Evolutionary conservation across 2,329 filamentous ascomycete genomes (phyloP).

Genomic region (Chaetomiaceae sp.): DNA sequence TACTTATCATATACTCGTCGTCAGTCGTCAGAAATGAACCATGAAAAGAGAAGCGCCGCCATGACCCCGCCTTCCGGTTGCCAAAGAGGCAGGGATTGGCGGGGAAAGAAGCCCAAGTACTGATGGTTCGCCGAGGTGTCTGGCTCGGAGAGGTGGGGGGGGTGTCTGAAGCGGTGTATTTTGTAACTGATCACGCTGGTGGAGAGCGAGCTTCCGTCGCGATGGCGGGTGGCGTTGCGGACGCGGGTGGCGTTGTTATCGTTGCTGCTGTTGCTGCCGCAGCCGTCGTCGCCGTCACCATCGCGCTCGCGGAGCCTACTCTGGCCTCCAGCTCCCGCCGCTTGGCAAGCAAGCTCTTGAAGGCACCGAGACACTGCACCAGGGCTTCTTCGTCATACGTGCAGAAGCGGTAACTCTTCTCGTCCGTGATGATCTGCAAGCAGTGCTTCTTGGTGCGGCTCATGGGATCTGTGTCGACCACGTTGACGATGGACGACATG

Average conservation of each 20-base stretch:
- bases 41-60: slow-evolving; percentile 1
- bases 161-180: slow-evolving; percentile 2
- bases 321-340: slow-evolving; percentile 58
- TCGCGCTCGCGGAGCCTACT: slow-evolving; percentile 31
- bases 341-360: slow-evolving; percentile 80
- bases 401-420: slow-evolving; percentile 76
- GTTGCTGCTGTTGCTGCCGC: not conserved
- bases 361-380: slow-evolving; percentile 78
- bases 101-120: not conserved
- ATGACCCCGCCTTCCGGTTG: not conserved
- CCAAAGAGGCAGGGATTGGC: not conserved
- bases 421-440: slow-evolving; percentile 89
- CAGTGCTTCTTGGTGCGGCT: slow-evolving; percentile 81
- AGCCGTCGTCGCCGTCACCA: not conserved
- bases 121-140: not conserved
- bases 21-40: slow-evolving; percentile 13
- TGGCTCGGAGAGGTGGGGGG: not conserved
- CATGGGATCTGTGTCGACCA: slow-evolving; percentile 85
- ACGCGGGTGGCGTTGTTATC: not conserved
- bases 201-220: slow-evolving; percentile 8
- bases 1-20: slow-evolving; percentile 10
- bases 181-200: too few species aligned
- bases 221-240: not conserved
- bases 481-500: slow-evolving; percentile 75
- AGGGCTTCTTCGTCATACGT: slow-evolving; percentile 76